Base-by-base conservation (phyloP, 768 basidiomycete genomes). In the Lentinula sp. region DNA sequence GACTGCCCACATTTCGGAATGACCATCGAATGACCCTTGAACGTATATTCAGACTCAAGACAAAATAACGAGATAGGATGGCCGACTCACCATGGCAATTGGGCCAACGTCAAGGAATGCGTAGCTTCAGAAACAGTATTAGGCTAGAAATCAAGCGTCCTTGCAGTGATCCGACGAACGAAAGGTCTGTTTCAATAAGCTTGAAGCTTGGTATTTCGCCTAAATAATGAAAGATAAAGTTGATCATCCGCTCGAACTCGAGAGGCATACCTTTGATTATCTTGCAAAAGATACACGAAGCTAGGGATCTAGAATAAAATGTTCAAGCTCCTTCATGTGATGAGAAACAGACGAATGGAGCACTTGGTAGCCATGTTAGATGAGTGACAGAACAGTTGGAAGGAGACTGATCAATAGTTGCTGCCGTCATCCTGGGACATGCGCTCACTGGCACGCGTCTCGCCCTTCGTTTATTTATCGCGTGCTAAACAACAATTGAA, bases 31-130 rank as follows among this genome's bases (percentile, higher is more conserved):
- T 99, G 94, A 4, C 96, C 96, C 68, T 83, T 86, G 0, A n/a
- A 48, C 46, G 21, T 7, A 9, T 10, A 23, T 23, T 23, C 9
- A 21, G 21, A 6, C 6, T 23, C 16, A 21, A 18, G 7, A n/a
- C 9, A 9, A 48, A 48, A 13, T 11, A 23, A 21, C 7, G 43
- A n/a, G 16, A 7, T 11, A 23, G 46, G 21, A 48, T 21, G 18
- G 21, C 46, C n/a, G 16, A 45, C 16, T 21, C 10, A 48, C 46
- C 16, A 11, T 11, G n/a, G 93, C 80, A 23, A 98, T 75, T 7
- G 96, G 95, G 1, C 87, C 87, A 63, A 99, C 91, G 66, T 98
- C 97, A 65, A 99, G 84, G 78, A 99, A 98, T 0, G 96, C 85
- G 69, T 77, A 89, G 13, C 91, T 93, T 68, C 32, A 18, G 18